Base-by-base conservation (phyloP, 148 eudicot species). In the Fagopyrum esculentum region DNA sequence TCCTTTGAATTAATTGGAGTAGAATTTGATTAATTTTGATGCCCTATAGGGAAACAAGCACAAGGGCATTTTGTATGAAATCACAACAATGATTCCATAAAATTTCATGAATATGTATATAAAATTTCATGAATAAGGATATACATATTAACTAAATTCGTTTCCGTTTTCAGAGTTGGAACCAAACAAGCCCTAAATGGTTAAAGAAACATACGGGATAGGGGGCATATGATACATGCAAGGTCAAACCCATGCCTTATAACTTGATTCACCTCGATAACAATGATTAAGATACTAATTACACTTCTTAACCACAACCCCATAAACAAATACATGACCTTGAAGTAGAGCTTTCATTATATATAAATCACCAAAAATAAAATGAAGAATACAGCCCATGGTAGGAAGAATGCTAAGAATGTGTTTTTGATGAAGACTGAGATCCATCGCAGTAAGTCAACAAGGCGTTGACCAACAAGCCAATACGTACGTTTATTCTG, bases 391-490 rank as follows among this genome's bases (percentile, higher is more conserved):
- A 13, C 71, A 66, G 15, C 22, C 71, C 19, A 40, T 6, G 46
- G 17, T 66, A 66, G 17, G 47, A 66, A 66, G 47, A 66, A 66
- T 66, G n/a, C 71, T 66, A 66, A 66, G 46, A 66, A 66, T 66
- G 71, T 66, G 52, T 8, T 8, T 8, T 15, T 40, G 46, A 17
- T 12, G 71, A 66, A 26, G 46, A 60, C 19, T 60, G 66, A 60
- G 40, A 26, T 60, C 10, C 4, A 60, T 60, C 35, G 40, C 12
- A 26, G 71, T 40, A 7, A 43, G 71, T 66, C 71, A 66, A 66
- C 71, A 15, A 66, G 46, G 71, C 71, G 71, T 66, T 66, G 71
- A 66, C 71, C 46, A 40, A 63, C 40, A 59, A 59, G 12, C 66
- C 3, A 35, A 35, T 59, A 19, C 16, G 57, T 52, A 52, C 11